phyloP scores from a whole-genome alignment of 73 alveolate species.

The Paramecium sexaurelia region DNA sequence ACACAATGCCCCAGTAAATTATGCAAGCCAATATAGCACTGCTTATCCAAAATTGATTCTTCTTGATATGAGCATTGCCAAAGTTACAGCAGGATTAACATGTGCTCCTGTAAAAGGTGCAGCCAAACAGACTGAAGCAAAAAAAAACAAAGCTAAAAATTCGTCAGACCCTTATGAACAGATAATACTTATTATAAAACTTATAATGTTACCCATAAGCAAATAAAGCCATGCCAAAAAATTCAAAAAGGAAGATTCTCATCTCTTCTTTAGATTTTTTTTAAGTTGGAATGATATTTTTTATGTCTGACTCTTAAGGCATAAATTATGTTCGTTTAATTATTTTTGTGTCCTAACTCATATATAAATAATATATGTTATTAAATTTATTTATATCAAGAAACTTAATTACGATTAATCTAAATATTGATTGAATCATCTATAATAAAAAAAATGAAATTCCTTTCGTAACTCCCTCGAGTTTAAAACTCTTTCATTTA shows the following conservation, averaged over 20 bases:
- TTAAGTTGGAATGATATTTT: constrained; percentile 13
- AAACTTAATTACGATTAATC: neutral
- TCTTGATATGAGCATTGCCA: constrained; percentile 50
- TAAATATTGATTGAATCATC: neutral
- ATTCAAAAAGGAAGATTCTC: constrained; percentile 25
- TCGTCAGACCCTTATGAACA: constrained; percentile 53
- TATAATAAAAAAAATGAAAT: too few species aligned
- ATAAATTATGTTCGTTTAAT: constrained; percentile 26
- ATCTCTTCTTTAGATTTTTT: constrained; percentile 7
- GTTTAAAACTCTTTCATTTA: too few species aligned
- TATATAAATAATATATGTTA: neutral
- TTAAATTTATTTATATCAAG: neutral
- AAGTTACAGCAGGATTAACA: constrained; percentile 40
- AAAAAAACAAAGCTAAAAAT: constrained; percentile 39
- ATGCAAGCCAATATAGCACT: constrained; percentile 41
- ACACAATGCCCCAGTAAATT: constrained; percentile 52
- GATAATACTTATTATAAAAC: neutral
- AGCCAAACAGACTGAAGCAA: constrained; percentile 50
- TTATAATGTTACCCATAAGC: constrained; percentile 20
- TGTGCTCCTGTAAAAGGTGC: constrained; percentile 57
- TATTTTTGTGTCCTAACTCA: constrained; percentile 11
- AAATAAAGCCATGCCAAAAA: constrained; percentile 50
- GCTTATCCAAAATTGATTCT: constrained; percentile 51
- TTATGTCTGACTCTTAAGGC: constrained; percentile 33
- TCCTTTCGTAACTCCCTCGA: too few species aligned